These are phyloP conservation scores for Cyberlindnera nakhonratchasimensis DNA, from an alignment of 805 yeast species.

Conservation along the genomic window DNA sequence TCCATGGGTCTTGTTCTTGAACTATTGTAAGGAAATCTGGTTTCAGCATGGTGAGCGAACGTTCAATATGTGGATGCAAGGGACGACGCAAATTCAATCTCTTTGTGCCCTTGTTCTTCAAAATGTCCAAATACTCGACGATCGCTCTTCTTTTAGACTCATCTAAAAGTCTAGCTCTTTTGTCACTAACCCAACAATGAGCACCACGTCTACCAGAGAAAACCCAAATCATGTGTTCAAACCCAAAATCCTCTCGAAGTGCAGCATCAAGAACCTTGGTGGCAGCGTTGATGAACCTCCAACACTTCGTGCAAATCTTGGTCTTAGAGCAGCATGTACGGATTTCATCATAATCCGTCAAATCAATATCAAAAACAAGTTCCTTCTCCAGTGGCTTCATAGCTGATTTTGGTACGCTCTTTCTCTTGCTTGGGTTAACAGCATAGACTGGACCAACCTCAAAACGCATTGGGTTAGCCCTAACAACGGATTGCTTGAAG, in stretches of 20 bases:
- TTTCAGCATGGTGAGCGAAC: conserved; percentile 68
- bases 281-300: conserved; percentile 89
- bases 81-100: conserved; percentile 66
- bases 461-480: conserved; percentile 81
- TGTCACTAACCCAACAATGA: conserved; percentile 96
- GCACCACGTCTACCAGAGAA: conserved; percentile 99
- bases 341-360: conserved; percentile 91
- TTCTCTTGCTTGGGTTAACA: conserved; percentile 83
- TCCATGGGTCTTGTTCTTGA: conserved; percentile 90
- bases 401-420: conserved; percentile 66
- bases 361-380: conserved; percentile 92
- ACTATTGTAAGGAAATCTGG: conserved; percentile 62
- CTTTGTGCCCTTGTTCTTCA: conserved; percentile 49
- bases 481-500: conserved; percentile 72
- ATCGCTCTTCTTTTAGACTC: conserved; percentile 75
- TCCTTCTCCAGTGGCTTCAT: conserved; percentile 84
- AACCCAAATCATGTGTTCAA: conserved; percentile 84
- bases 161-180: conserved; percentile 68
- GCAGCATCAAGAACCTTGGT: conserved; percentile 69
- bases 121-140: conserved; percentile 78
- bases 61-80: conserved; percentile 79
- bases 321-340: conserved; percentile 93
- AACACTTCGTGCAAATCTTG: conserved; percentile 80
- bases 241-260: conserved; percentile 85
- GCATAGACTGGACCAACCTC: conserved; percentile 93